These are phyloP conservation scores for Nannochloropsis oceanica DNA, from an alignment of 108 stramenopile species.

Conservation along the genomic window DNA sequence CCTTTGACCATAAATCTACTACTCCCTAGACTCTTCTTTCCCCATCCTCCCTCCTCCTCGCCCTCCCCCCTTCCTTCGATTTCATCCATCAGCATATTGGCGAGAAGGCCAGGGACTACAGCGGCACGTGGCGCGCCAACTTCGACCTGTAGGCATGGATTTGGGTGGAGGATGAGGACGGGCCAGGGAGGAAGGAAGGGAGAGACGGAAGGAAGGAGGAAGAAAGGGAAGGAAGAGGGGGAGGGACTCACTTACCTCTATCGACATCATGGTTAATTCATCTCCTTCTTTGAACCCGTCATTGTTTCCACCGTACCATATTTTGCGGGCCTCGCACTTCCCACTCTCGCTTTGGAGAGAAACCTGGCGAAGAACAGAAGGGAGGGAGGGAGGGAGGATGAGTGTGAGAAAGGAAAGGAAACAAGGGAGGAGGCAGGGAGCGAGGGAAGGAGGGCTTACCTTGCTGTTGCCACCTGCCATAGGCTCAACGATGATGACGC, in stretches of 20 bases:
- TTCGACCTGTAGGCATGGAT: neutral
- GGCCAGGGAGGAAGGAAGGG: too few species aligned
- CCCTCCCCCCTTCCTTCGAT: neutral
- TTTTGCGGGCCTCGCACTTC: neutral
- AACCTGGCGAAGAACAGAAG: neutral
- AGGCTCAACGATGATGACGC: conserved; percentile 2
- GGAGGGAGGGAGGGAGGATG: too few species aligned
- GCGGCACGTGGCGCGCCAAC: neutral
- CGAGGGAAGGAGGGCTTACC: neutral
- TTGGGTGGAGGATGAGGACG: too few species aligned
- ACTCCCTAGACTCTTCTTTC: neutral
- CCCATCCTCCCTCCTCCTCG: neutral
- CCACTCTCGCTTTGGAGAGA: neutral
- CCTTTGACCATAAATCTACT: neutral
- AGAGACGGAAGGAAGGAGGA: too few species aligned
- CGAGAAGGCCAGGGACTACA: neutral
- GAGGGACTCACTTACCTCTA: too few species aligned
- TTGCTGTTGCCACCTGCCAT: neutral
- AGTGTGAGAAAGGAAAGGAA: too few species aligned
- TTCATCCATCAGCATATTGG: neutral
- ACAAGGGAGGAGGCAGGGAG: neutral
- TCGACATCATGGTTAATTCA: neutral
- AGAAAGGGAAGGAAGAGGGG: too few species aligned
- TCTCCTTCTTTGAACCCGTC: neutral
- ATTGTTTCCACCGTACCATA: neutral